phyloP scores from a whole-genome alignment of 176 grass and related monocot species.

The Sorghum bicolor region Sorghum_bicolor_NCBIv3 NC_012871.2:3086501-3087000 shows the following conservation, averaged over 20 bases:
- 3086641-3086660: neutral
- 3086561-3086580: neutral
- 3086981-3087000: neutral
- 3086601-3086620: constrained; percentile 9
- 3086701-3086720: neutral
- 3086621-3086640: constrained; percentile 23
- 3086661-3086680: neutral
- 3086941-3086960: too few relatives aligned
- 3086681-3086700: neutral
- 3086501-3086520: constrained; percentile 8
- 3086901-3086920: neutral
- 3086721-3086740: neutral
- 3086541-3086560: neutral
- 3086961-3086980: too few relatives aligned
- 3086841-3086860: neutral
- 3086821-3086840: neutral
- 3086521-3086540: constrained; percentile 20
- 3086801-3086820: neutral
- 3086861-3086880: neutral
- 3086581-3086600: constrained; percentile 1
- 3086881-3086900: constrained; percentile 1
- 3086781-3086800: neutral
- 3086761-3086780: neutral
- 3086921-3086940: neutral
- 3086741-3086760: neutral